These are phyloP conservation scores for Stevia rebaudiana DNA, from an alignment of 140 eudicot genomes.

Conservation along the genomic window DNA sequence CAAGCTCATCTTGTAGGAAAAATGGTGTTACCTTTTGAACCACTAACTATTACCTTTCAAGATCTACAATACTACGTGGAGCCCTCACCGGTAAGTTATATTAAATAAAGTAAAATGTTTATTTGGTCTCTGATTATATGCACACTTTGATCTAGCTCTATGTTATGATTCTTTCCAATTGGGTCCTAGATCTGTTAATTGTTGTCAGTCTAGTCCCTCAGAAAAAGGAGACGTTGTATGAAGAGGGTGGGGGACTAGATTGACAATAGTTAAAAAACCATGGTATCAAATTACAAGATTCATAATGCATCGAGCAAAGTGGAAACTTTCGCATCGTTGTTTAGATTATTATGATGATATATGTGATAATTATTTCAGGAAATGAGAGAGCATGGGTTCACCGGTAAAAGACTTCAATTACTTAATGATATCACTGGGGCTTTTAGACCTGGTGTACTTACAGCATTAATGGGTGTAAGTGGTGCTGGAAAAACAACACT, in stretches of 20 bases:
- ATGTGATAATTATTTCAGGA: conserved; percentile 32
- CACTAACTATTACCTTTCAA: conserved; percentile 50
- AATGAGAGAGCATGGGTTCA: conserved; percentile 57
- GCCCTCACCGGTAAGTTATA: conserved; percentile 61
- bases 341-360: neutral
- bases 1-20: conserved; percentile 41
- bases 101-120: too few relatives aligned
- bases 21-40: conserved; percentile 66
- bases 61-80: conserved; percentile 60
- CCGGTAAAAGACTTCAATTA: conserved; percentile 46
- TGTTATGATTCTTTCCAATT: too few relatives aligned
- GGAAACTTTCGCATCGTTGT: too few relatives aligned
- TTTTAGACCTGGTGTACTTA: conserved; percentile 81
- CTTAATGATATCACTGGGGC: conserved; percentile 61
- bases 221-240: too few relatives aligned
- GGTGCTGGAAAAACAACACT: conserved; percentile 96
- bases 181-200: too few relatives aligned
- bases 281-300: too few relatives aligned
- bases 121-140: too few relatives aligned
- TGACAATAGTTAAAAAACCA: too few relatives aligned
- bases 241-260: too few relatives aligned
- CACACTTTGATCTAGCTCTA: too few relatives aligned
- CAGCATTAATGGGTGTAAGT: conserved; percentile 92
- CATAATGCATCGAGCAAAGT: too few relatives aligned
- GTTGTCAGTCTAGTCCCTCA: too few relatives aligned